Percentiles rank a stretch among this genome's conserved stretches.
phyloP scores from a whole-genome alignment of 305 asterid genomes.

The Andrographis paniculata region DNA sequence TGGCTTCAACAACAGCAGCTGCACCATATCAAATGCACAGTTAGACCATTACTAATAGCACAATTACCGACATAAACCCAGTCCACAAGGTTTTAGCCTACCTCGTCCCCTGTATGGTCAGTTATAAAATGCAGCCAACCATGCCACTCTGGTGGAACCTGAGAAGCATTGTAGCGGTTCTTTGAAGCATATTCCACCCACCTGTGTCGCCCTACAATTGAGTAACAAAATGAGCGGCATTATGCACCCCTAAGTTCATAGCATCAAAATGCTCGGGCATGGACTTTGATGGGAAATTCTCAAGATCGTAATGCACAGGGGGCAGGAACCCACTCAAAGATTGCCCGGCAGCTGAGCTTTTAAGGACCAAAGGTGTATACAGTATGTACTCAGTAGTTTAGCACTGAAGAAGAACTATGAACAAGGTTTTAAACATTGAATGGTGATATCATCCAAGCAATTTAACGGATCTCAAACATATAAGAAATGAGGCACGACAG shows the following conservation, averaged over 20 bases:
- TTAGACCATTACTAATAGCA: constrained; percentile 22
- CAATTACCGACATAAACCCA: neutral
- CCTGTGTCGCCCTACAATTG: constrained; percentile 77
- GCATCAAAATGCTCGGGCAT: neutral
- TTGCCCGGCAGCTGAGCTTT: no score
- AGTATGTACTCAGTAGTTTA: constrained; percentile 3
- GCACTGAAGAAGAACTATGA: neutral
- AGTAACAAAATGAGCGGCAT: neutral
- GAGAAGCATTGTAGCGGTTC: constrained; percentile 95
- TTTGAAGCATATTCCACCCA: constrained; percentile 98
- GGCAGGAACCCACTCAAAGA: neutral
- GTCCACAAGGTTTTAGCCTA: constrained; percentile 18
- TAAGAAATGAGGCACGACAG: neutral
- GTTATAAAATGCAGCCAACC: constrained; percentile 96
- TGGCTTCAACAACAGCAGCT: constrained; percentile 90
- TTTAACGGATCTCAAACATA: no score
- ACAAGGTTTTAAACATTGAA: no score
- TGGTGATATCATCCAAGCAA: no score
- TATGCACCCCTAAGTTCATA: constrained; percentile 6
- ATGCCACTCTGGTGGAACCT: constrained; percentile 98
- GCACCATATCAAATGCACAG: constrained; percentile 24
- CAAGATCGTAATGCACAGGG: neutral
- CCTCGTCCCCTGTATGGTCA: constrained; percentile 98
- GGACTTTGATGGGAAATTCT: no score
- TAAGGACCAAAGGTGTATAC: neutral